A percentile compares a stretch with the other conserved stretches of the same genome.
Conservation (phyloP, 176 grass and related monocot species). For the Oryza glumipatula region DNA sequence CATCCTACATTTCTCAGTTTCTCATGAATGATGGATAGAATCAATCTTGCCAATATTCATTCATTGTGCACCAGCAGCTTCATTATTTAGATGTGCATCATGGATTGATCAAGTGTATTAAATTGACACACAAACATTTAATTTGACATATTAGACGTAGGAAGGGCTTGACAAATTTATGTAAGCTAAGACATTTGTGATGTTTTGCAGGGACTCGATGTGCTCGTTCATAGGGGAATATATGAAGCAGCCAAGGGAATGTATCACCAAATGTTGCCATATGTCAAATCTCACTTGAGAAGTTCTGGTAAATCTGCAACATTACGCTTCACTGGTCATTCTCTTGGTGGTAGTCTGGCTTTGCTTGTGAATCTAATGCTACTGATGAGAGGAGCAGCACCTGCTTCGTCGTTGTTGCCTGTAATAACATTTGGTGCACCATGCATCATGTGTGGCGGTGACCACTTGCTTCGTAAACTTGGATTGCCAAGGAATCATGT, state of each 20-base stretch:
- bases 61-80: conserved; percentile 1
- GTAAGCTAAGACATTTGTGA: neutral
- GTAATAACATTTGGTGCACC: conserved; percentile 92
- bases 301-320: conserved; percentile 46
- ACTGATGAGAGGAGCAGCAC: conserved; percentile 57
- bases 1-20: neutral
- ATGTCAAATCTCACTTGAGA: conserved; percentile 67
- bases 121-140: too few species aligned
- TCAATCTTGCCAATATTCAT: neutral
- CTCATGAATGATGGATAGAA: neutral
- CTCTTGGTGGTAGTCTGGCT: conserved; percentile 83
- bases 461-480: conserved; percentile 70
- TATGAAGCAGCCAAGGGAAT: conserved; percentile 97
- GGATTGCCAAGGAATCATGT: conserved; percentile 73
- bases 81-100: conserved; percentile 36
- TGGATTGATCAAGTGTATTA: conserved; percentile 2
- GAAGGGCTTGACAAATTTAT: neutral
- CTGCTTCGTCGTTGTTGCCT: conserved; percentile 62
- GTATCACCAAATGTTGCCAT: conserved; percentile 84
- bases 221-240: conserved; percentile 89
- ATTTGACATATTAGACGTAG: neutral
- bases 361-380: conserved; percentile 93
- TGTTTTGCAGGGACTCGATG: conserved; percentile 62
- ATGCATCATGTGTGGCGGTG: conserved; percentile 93
- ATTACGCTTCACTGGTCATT: conserved; percentile 83